These are phyloP conservation scores for Solanum commersonii DNA, from an alignment of 257 asterid species.

Conservation along the genomic window DNA sequence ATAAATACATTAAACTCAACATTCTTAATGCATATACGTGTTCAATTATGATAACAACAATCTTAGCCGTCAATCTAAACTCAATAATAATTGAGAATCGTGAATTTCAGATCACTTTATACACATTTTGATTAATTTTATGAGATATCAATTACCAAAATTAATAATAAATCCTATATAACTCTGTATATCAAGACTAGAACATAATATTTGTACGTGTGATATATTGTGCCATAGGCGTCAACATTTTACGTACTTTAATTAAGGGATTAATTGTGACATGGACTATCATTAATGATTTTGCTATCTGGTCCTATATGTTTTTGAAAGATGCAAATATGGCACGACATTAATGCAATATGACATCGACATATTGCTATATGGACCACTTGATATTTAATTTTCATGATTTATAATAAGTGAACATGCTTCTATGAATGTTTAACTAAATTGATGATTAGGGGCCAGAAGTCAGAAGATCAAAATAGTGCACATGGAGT, in stretches of 20 bases:
- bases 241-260: background rate
- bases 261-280: background rate
- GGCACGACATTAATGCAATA: background rate
- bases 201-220: too few species aligned
- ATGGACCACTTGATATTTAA: background rate
- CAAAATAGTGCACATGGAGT: background rate
- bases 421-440: background rate
- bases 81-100: background rate
- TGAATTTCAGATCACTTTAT: background rate
- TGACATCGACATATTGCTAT: background rate
- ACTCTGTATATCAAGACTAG: too few species aligned
- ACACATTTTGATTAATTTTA: too few species aligned
- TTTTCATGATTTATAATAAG: background rate
- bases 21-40: constrained; percentile 15
- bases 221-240: background rate
- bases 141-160: too few species aligned
- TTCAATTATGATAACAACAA: constrained; percentile 13
- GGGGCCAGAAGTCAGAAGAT: background rate
- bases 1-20: background rate
- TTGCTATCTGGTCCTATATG: background rate
- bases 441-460: background rate
- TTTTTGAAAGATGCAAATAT: background rate
- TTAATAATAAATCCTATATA: rapidly evolving
- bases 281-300: background rate
- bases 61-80: background rate